Base-by-base conservation (phyloP, 805 yeast species). In the Zygoascus tannicola region DNA sequence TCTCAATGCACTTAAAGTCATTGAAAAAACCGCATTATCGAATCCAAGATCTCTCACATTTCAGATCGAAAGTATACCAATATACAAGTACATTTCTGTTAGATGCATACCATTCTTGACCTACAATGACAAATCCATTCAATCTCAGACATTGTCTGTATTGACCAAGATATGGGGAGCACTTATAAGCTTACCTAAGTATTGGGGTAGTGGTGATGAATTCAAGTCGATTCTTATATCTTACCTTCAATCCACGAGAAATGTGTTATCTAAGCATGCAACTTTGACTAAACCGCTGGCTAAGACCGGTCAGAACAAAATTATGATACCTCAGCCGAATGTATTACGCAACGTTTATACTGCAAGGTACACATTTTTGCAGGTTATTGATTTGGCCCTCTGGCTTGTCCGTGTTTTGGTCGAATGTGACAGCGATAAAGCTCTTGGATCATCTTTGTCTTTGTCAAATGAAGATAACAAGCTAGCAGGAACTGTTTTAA, bases 91-190 rank as follows among this genome's bases (percentile, higher is more conserved):
- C 21, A 12, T 37, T 12, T 14, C 32, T 15, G 32, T 3, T 23
- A 22, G 32, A 15, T 22, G 32, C 18, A 22, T 37, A 15, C 40
- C 40, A 5, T 37, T 37, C 18, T 5, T 37, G 19, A 21, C 23
- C 4, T 26, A 26, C 12, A 15, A 23, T 23, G 3, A n/a, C 20
- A 15, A 22, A 14, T 14, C 16, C 12, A 26, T 37, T 12, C 8
- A n/a, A 4, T 12, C 19, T 4, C 23, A 37, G 15, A 10, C 15
- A 14, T 23, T 5, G 10, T 4, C 33, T 8, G 30, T 26, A 22
- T 14, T 37, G 8, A n/a, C 40, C n/a, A n/a, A 23, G n/a, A n/a
- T 37, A 14, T 37, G 40, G 40, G 15, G 4, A 5, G 30, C 32
- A 21, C n/a, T 37, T 4, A 37, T 26, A 18, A 37, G 32, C 14